These are phyloP conservation scores for Mesembryanthemum crystallinum DNA, from an alignment of 148 eudicot species.

Conservation along the genomic window DNA sequence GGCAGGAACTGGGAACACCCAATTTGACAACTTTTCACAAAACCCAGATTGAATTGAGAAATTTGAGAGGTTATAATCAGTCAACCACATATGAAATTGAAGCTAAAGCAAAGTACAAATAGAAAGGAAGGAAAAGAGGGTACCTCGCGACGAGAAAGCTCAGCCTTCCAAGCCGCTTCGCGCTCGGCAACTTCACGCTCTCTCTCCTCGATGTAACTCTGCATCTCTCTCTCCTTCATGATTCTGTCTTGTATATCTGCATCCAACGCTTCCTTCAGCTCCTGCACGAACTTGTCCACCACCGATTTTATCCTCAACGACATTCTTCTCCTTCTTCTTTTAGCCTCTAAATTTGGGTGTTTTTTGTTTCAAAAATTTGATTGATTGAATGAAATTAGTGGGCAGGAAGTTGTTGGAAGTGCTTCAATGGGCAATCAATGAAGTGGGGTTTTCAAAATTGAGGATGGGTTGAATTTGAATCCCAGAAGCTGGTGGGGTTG, in stretches of 20 bases:
- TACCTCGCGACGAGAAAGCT: slow-evolving; percentile 99
- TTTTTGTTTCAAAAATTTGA: background rate
- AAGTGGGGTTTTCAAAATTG: background rate
- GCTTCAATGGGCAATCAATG: background rate
- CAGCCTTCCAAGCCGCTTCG: slow-evolving; percentile 98
- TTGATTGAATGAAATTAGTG: too few species aligned
- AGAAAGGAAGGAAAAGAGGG: background rate
- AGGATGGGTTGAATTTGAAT: background rate
- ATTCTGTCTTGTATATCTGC: slow-evolving; percentile 93
- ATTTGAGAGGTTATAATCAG: background rate
- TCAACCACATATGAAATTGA: background rate
- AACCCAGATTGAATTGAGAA: background rate
- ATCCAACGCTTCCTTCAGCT: slow-evolving; percentile 88
- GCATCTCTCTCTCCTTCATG: slow-evolving; percentile 99
- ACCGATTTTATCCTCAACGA: slow-evolving; percentile 84
- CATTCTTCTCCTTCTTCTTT: slow-evolving; percentile 23
- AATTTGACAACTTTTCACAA: background rate
- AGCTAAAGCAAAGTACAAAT: background rate
- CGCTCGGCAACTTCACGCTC: slow-evolving; percentile 98
- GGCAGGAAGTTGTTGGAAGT: background rate
- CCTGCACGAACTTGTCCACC: slow-evolving; percentile 89
- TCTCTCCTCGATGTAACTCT: slow-evolving; percentile 88
- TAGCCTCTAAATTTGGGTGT: background rate
- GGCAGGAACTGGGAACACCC: too few species aligned
- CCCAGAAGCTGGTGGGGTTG: slow-evolving; percentile 3